These are phyloP conservation scores for Nemania diffusa DNA, from an alignment of 2,329 filamentous ascomycete genomes.

Conservation along the genomic window DNA sequence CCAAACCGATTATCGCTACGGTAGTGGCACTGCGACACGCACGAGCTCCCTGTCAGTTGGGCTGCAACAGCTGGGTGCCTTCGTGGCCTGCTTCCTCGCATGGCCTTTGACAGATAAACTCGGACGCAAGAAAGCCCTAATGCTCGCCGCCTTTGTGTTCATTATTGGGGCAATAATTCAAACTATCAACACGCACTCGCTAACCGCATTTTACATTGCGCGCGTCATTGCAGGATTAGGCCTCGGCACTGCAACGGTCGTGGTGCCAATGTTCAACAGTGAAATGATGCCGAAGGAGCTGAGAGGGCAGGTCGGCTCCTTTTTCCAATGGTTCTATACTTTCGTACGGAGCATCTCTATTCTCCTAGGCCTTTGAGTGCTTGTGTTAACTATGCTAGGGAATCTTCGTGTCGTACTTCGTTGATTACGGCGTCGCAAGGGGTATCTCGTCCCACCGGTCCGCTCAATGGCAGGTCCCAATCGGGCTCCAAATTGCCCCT, in stretches of 20 bases:
- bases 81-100: slow-evolving; percentile 49
- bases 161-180: slow-evolving; percentile 57
- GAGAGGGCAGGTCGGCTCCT: slow-evolving; percentile 59
- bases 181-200: slow-evolving; percentile 55
- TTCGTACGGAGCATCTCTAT: slow-evolving; percentile 33
- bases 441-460: slow-evolving; percentile 48
- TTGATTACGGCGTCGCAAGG: slow-evolving; percentile 59
- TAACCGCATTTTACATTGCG: slow-evolving; percentile 49
- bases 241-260: slow-evolving; percentile 49
- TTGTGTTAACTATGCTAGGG: slow-evolving; percentile 42
- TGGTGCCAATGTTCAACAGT: slow-evolving; percentile 54
- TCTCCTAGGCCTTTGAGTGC: neutral
- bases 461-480: slow-evolving; percentile 65
- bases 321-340: slow-evolving; percentile 62
- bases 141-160: slow-evolving; percentile 56
- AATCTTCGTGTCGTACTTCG: slow-evolving; percentile 64
- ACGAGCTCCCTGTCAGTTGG: slow-evolving; percentile 48
- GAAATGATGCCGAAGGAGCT: slow-evolving; percentile 58
- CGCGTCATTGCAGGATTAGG: slow-evolving; percentile 49
- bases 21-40: slow-evolving; percentile 38
- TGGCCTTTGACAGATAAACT: slow-evolving; percentile 49
- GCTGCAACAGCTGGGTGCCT: slow-evolving; percentile 49
- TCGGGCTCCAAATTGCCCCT: slow-evolving; percentile 62
- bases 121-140: slow-evolving; percentile 47
- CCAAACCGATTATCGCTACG: slow-evolving; percentile 46